These are phyloP conservation scores for Scopulariopsis brevicaulis DNA, from an alignment of 2,329 filamentous ascomycete species.

Conservation along the genomic window DNA sequence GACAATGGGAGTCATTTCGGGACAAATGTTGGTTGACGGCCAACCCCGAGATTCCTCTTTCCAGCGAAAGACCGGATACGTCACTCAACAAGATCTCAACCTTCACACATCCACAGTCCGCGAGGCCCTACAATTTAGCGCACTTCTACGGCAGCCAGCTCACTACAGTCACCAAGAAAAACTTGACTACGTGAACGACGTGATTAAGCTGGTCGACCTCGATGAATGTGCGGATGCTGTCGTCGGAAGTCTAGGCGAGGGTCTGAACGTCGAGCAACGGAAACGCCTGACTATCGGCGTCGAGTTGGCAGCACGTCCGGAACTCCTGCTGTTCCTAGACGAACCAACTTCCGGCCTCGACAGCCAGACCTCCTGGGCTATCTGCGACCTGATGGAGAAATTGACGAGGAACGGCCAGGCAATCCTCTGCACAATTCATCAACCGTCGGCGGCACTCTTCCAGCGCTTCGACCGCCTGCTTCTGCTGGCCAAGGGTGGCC, in stretches of 20 bases:
- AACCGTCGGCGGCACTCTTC: constrained; percentile 28
- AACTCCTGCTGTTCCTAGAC: constrained; percentile 39
- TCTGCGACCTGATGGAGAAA: constrained; percentile 59
- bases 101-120: constrained; percentile 31
- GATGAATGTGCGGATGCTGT: constrained; percentile 43
- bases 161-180: constrained; percentile 32
- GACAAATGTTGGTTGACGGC: constrained; percentile 63
- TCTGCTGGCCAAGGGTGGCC: constrained; percentile 40
- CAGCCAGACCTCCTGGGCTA: constrained; percentile 56
- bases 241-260: constrained; percentile 30
- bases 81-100: constrained; percentile 52
- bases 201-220: constrained; percentile 43
- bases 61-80: constrained; percentile 62
- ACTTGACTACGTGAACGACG: constrained; percentile 38
- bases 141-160: constrained; percentile 32
- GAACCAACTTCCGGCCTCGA: constrained; percentile 46
- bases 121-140: constrained; percentile 27
- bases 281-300: constrained; percentile 41
- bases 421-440: constrained; percentile 39
- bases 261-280: constrained; percentile 36
- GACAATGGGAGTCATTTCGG: constrained; percentile 59
- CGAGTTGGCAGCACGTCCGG: constrained; percentile 29
- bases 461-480: constrained; percentile 43
- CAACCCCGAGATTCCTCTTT: constrained; percentile 53
- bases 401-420: constrained; percentile 39